These are phyloP conservation scores for Vigna angularis DNA, from an alignment of 306 rosid species.

Conservation along the genomic window DNA sequence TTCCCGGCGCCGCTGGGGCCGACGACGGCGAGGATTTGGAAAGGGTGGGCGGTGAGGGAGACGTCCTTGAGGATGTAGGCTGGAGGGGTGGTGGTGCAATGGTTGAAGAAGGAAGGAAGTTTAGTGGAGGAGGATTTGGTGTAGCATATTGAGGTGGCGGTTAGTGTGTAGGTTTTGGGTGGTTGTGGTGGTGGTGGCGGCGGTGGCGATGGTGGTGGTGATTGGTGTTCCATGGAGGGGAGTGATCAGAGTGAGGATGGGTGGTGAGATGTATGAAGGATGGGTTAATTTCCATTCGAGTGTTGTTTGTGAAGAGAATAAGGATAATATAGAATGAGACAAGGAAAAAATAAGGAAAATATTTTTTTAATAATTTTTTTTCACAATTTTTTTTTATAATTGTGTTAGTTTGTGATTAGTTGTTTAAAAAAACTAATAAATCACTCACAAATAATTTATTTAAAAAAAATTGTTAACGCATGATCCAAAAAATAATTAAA, in stretches of 20 bases:
- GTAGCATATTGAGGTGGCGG: conserved; percentile 80
- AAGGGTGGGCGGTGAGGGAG: conserved; percentile 71
- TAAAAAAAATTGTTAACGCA: too few species aligned
- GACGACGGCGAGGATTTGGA: conserved; percentile 83
- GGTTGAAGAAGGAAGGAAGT: conserved; percentile 52
- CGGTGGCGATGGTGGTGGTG: conserved; percentile 30
- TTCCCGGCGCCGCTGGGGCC: conserved; percentile 99
- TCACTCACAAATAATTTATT: too few species aligned
- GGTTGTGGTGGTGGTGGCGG: conserved; percentile 33
- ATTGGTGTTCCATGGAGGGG: conserved; percentile 55
- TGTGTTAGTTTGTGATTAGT: too few species aligned
- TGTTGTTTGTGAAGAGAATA: conserved; percentile 15
- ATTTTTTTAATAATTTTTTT: too few species aligned
- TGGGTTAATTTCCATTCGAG: conserved; percentile 9
- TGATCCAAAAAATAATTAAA: background rate
- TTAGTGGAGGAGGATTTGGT: conserved; percentile 58
- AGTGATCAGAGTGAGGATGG: background rate
- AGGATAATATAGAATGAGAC: conserved; percentile 8
- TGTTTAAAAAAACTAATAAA: too few species aligned
- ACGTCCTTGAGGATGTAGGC: conserved; percentile 72
- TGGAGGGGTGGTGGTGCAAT: conserved; percentile 60
- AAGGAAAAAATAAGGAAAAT: background rate
- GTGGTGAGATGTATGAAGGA: too few species aligned
- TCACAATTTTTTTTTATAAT: too few species aligned
- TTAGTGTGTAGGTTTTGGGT: conserved; percentile 64